Evolutionary conservation across 768 basidiomycete genomes (phyloP).

Genomic region (Rhodosporidiobolus odoratus): DNA sequence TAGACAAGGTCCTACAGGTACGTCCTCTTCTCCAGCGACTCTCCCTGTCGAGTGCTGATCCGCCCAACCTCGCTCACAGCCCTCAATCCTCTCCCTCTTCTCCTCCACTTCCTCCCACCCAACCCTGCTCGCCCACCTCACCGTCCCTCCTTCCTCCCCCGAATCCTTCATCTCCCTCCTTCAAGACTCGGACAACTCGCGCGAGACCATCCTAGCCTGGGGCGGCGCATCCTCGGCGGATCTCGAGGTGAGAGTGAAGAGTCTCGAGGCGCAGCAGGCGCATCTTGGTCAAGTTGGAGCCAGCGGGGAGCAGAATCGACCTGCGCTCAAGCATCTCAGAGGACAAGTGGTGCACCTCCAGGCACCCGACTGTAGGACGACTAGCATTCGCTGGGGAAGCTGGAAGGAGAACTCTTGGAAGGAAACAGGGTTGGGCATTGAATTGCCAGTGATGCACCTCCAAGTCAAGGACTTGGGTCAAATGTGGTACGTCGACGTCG

Average conservation of each 20-base stretch:
- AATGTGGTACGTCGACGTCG: conserved; percentile 20
- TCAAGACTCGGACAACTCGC: not conserved
- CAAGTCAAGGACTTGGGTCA: conserved; percentile 31
- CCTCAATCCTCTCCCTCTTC: conserved; percentile 19
- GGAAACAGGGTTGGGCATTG: conserved; percentile 8
- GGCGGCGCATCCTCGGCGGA: not conserved
- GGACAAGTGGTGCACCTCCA: conserved; percentile 28
- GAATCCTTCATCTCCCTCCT: conserved; percentile 28
- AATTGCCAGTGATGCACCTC: conserved; percentile 14
- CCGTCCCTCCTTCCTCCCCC: not conserved
- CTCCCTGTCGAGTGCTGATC: too few species aligned
- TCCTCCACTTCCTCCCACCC: conserved; percentile 27
- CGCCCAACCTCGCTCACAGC: not conserved
- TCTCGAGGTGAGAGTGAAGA: not conserved
- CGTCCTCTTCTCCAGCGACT: not conserved
- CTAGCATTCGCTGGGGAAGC: conserved; percentile 13
- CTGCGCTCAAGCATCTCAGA: not conserved
- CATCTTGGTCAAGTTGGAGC: not conserved
- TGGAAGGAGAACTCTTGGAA: not conserved
- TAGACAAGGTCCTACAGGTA: conserved; percentile 1
- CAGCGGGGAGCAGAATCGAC: not conserved
- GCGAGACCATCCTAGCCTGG: conserved; percentile 14
- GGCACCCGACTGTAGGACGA: conserved; percentile 22
- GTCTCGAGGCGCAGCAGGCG: not conserved
- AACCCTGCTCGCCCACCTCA: not conserved